Conservation (phyloP, 2,329 filamentous ascomycete species). For the Verticillium nubilum region DNA sequence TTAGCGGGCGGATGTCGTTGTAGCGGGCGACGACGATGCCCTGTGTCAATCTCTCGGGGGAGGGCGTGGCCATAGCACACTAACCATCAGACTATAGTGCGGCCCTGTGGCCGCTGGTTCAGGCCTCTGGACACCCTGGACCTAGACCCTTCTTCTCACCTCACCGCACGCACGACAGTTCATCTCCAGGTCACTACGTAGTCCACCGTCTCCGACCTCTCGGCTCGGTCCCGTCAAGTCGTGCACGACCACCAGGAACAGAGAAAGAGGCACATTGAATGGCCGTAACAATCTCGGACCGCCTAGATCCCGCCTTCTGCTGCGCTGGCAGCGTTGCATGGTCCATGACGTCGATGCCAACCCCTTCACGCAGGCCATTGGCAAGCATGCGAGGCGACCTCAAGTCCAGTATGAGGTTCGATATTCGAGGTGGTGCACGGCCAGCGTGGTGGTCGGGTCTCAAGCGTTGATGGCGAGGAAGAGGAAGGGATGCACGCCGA, state of each 20-base stretch:
- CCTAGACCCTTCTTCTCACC: background rate
- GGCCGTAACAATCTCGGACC: background rate
- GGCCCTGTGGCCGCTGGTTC: background rate
- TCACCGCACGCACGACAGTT: background rate
- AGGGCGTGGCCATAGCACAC: background rate
- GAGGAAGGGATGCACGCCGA: background rate
- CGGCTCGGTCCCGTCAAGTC: background rate
- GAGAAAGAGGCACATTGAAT: background rate
- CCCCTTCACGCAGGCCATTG: constrained; percentile 5
- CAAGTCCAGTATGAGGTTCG: constrained; percentile 3
- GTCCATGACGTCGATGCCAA: constrained; percentile 10
- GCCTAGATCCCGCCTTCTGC: background rate
- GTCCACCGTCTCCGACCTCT: background rate
- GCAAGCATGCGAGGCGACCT: constrained; percentile 6
- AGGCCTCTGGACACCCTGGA: background rate
- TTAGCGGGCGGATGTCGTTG: background rate
- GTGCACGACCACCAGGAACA: background rate
- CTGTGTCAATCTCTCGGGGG: background rate
- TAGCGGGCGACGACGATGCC: background rate
- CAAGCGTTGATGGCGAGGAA: background rate
- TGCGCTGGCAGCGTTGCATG: background rate
- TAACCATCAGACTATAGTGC: background rate
- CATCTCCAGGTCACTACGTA: background rate
- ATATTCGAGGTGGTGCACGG: constrained; percentile 4
- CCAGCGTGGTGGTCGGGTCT: constrained; percentile 5